Evolutionary conservation across 805 yeast genomes (phyloP).

Genomic region (Starmerella vitae): DNA sequence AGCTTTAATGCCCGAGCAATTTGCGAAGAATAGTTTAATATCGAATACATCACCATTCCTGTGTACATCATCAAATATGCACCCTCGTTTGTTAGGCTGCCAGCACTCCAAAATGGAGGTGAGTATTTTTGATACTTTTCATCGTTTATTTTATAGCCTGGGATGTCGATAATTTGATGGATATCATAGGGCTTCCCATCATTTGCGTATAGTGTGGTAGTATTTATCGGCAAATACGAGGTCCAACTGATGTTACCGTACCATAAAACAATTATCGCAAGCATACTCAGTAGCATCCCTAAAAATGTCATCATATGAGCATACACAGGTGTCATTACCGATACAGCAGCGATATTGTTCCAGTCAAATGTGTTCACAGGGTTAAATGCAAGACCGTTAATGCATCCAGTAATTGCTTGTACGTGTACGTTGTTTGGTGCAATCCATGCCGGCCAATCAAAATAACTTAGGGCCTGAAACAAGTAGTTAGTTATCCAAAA

Average conservation of each 20-base stretch:
- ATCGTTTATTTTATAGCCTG: conserved; percentile 29
- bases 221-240: conserved; percentile 38
- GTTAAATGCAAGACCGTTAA: conserved; percentile 32
- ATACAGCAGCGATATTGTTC: conserved; percentile 26
- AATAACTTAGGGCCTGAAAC: conserved; percentile 47
- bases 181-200: conserved; percentile 35
- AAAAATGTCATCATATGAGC: conserved; percentile 26
- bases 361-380: conserved; percentile 39
- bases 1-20: conserved; percentile 22
- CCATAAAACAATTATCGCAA: conserved; percentile 27
- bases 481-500: conserved; percentile 59
- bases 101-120: conserved; percentile 48
- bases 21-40: conserved; percentile 33
- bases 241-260: conserved; percentile 40
- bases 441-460: conserved; percentile 54
- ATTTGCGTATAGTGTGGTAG: conserved; percentile 31
- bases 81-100: conserved; percentile 40
- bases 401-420: conserved; percentile 50
- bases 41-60: conserved; percentile 38
- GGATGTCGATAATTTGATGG: conserved; percentile 32
- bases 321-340: conserved; percentile 35
- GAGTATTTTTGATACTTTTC: conserved; percentile 37
- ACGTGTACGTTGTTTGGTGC: conserved; percentile 41
- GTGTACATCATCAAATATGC: conserved; percentile 41
- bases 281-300: conserved; percentile 30